Percentiles rank a stretch among this genome's conserved stretches.
phyloP scores from a whole-genome alignment of 2,329 filamentous ascomycete species.

The Colletotrichum sp. region DNA sequence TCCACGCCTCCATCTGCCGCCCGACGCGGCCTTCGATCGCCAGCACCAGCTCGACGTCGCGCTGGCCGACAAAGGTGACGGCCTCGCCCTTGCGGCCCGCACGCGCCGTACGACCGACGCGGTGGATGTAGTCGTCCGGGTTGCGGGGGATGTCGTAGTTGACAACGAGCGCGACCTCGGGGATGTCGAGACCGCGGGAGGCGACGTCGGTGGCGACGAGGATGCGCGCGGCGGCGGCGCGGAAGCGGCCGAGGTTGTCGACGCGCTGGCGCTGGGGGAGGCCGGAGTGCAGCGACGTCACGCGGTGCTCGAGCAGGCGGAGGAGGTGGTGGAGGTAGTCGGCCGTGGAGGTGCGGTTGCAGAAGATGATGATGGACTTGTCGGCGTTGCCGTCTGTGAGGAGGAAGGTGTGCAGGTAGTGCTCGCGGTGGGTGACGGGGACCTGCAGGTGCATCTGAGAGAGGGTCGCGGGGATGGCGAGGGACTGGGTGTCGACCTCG shows the following conservation, averaged over 20 bases:
- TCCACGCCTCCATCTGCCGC: constrained; percentile 80
- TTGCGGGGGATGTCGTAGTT: constrained; percentile 98
- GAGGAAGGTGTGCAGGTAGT: constrained; percentile 90
- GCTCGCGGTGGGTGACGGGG: constrained; percentile 90
- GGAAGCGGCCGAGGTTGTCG: constrained; percentile 89
- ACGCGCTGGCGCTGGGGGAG: constrained; percentile 85
- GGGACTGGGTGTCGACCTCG: constrained; percentile 78
- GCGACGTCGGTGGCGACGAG: constrained; percentile 96
- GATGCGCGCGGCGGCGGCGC: constrained; percentile 85
- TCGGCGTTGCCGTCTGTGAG: constrained; percentile 76
- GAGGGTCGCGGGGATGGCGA: constrained; percentile 82
- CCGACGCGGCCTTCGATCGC: constrained; percentile 88
- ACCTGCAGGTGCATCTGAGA: constrained; percentile 86
- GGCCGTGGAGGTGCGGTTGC: constrained; percentile 88
- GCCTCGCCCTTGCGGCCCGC: constrained; percentile 84
- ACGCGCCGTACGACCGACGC: constrained; percentile 93
- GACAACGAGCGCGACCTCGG: constrained; percentile 85
- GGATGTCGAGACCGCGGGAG: constrained; percentile 92
- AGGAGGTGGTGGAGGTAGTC: constrained; percentile 89
- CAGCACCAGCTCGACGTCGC: constrained; percentile 89
- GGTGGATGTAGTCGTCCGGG: constrained; percentile 96
- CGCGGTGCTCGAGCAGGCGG: constrained; percentile 83
- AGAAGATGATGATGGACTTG: constrained; percentile 90
- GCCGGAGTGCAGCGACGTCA: constrained; percentile 88
- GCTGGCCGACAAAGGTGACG: constrained; percentile 88